phyloP scores from a whole-genome alignment of 345 rosid species.

The Citrus mangshanensis region DNA sequence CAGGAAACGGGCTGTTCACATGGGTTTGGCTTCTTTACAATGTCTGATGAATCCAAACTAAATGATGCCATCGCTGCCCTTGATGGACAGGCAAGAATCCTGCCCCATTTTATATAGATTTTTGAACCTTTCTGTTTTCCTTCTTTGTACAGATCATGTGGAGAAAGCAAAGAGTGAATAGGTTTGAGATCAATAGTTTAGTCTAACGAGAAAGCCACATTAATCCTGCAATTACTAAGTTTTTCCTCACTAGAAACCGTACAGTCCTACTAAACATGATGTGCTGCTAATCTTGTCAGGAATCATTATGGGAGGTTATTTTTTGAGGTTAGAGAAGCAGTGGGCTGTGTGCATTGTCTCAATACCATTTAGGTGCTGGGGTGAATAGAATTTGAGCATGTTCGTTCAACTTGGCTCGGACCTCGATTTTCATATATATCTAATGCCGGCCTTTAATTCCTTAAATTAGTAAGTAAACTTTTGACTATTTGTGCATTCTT shows the following conservation, averaged over 20 bases:
- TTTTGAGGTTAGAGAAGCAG: background rate
- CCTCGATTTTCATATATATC: background rate
- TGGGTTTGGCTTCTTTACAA: slow-evolving; percentile 53
- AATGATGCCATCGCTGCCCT: slow-evolving; percentile 56
- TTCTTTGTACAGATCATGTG: background rate
- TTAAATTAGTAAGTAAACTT: background rate
- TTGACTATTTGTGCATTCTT: background rate
- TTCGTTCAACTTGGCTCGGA: background rate
- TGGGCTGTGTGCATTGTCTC: background rate
- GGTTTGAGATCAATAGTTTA: background rate
- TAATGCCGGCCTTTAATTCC: background rate
- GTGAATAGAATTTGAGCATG: background rate
- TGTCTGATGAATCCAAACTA: slow-evolving; percentile 42
- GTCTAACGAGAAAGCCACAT: background rate
- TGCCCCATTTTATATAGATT: background rate
- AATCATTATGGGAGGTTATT: background rate
- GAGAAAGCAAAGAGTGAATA: background rate
- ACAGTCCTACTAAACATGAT: background rate
- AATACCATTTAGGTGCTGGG: background rate
- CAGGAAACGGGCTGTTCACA: slow-evolving; percentile 51
- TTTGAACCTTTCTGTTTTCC: background rate
- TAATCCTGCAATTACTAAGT: background rate
- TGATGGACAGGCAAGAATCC: slow-evolving; percentile 46
- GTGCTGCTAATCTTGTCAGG: background rate
- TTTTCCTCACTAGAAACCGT: background rate